Conservation (phyloP, 2,329 filamentous ascomycete species). For the Clarireedia homoeocarpa region DNA sequence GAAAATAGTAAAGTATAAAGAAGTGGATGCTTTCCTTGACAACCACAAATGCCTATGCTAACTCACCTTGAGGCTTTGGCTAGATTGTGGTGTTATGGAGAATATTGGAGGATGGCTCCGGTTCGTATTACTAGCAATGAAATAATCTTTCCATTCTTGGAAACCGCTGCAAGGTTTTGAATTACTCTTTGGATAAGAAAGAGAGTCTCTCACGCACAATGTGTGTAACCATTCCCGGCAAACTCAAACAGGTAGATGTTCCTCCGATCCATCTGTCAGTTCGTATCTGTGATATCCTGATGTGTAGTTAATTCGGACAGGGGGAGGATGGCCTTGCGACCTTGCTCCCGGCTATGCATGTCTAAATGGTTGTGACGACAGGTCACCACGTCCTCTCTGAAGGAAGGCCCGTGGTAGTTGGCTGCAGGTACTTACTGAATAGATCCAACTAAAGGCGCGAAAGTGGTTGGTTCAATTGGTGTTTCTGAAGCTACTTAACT, state of each 20-base stretch:
- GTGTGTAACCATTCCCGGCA: no score
- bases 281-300: no score
- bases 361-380: no score
- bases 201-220: background rate
- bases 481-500: background rate
- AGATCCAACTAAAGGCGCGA: background rate
- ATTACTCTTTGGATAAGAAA: background rate
- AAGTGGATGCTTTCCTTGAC: background rate
- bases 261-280: no score
- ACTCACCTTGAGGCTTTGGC: background rate
- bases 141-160: background rate
- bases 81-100: background rate
- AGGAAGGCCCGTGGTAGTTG: no score
- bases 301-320: no score
- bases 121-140: background rate
- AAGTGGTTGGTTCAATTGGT: background rate
- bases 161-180: background rate
- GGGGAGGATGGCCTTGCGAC: no score
- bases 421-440: no score
- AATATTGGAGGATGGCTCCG: background rate
- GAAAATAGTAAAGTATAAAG: background rate
- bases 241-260: no score
- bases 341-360: no score
- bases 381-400: no score
- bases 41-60: background rate